A percentile compares a stretch with the other conserved stretches of the same genome.
Conservation (phyloP, 2,329 filamentous ascomycete species). For the Diaporthe batatas region DNA sequence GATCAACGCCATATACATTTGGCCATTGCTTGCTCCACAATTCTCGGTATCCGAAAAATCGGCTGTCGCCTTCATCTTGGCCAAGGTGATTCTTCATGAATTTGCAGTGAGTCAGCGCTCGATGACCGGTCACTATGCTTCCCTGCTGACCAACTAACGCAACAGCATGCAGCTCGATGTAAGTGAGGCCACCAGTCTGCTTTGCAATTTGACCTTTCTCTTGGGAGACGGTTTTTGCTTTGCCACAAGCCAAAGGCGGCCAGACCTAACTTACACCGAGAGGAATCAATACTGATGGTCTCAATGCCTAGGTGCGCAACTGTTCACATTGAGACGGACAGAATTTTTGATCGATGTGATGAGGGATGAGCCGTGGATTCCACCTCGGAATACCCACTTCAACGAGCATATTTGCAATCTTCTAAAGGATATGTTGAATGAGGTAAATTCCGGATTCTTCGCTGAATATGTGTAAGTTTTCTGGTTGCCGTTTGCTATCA, state of each 20-base stretch:
- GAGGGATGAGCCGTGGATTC: background rate
- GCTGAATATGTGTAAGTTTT: background rate
- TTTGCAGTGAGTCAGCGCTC: background rate
- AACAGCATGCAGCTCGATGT: conserved; percentile 16
- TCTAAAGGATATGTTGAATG: background rate
- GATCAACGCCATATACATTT: background rate
- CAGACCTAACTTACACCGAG: background rate
- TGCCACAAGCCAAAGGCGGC: background rate
- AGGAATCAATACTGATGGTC: background rate
- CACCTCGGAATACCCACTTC: background rate
- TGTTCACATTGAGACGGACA: background rate
- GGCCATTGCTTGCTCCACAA: background rate
- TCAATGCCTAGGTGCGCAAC: background rate
- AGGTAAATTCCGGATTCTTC: background rate
- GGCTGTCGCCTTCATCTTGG: background rate
- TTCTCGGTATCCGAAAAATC: conserved; percentile 7
- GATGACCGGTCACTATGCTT: background rate
- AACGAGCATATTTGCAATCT: background rate
- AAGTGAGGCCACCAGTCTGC: background rate
- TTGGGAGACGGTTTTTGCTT: background rate
- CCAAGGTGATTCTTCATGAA: background rate
- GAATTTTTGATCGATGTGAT: background rate
- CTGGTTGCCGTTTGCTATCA: background rate
- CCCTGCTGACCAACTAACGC: background rate
- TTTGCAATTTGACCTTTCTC: background rate